A percentile compares a stretch with the other conserved stretches of the same genome.
phyloP scores from a whole-genome alignment of 2,329 filamentous ascomycete species.

The Byssothecium circinans region DNA sequence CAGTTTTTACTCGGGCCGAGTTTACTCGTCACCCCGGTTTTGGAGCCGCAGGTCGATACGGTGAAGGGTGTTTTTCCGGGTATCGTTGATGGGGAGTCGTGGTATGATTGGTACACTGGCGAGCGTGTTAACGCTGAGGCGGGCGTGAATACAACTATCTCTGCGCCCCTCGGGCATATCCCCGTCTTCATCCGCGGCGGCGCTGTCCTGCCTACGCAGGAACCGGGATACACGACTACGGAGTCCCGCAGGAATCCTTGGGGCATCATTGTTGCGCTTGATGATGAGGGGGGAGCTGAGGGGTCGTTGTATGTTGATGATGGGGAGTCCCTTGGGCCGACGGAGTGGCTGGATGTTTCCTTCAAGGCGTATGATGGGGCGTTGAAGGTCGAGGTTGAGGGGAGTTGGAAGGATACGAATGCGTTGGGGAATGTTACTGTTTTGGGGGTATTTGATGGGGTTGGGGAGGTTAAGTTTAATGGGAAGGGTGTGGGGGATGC shows the following conservation, averaged over 20 bases:
- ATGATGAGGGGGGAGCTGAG: slow-evolving; percentile 55
- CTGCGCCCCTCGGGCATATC: slow-evolving; percentile 67
- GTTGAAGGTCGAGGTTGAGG: slow-evolving; percentile 54
- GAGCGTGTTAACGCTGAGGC: slow-evolving; percentile 54
- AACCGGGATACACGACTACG: slow-evolving; percentile 67
- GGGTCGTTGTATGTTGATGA: slow-evolving; percentile 74
- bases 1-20: slow-evolving; percentile 72
- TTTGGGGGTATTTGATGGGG: slow-evolving; percentile 55
- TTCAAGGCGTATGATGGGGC: slow-evolving; percentile 50
- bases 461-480: slow-evolving; percentile 52
- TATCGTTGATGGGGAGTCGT: slow-evolving; percentile 59
- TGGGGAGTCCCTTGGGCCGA: slow-evolving; percentile 65
- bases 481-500: slow-evolving; percentile 49
- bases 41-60: slow-evolving; percentile 62
- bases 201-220: slow-evolving; percentile 66
- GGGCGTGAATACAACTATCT: slow-evolving; percentile 62
- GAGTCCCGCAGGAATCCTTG: slow-evolving; percentile 66
- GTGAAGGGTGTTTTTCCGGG: slow-evolving; percentile 73
- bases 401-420: slow-evolving; percentile 60
- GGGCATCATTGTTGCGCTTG: slow-evolving; percentile 66
- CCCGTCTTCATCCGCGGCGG: slow-evolving; percentile 72
- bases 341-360: slow-evolving; percentile 58
- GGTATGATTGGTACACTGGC: slow-evolving; percentile 82
- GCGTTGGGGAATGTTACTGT: slow-evolving; percentile 65
- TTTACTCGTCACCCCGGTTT: slow-evolving; percentile 68